Conservation (phyloP, 2,329 filamentous ascomycete species). For the Ascochyta koolunga region DNA sequence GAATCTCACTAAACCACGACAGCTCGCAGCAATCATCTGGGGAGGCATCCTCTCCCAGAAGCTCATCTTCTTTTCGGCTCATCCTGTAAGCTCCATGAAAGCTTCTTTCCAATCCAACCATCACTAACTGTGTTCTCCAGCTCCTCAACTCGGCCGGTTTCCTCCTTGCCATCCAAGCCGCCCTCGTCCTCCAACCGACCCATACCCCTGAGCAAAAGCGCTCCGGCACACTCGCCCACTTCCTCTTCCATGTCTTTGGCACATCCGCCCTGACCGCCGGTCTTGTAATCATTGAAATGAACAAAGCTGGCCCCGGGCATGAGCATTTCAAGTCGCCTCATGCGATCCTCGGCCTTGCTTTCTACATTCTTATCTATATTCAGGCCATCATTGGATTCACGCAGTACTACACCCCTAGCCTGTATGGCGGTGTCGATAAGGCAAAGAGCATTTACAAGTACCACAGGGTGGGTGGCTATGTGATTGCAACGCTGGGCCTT, state of each 20-base stretch:
- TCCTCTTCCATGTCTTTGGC: conserved; percentile 70
- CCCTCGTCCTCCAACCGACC: conserved; percentile 88
- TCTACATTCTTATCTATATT: conserved; percentile 70
- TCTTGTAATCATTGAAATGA: conserved; percentile 76
- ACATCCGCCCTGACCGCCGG: conserved; percentile 68
- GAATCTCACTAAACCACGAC: conserved; percentile 19
- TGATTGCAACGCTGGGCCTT: conserved; percentile 71
- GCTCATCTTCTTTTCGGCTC: conserved; percentile 83
- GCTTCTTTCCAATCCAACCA: background rate
- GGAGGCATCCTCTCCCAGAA: conserved; percentile 71
- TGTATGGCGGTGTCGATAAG: conserved; percentile 79
- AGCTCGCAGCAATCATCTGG: conserved; percentile 79
- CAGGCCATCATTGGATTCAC: conserved; percentile 83
- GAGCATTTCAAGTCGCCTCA: conserved; percentile 81
- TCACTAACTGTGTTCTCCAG: conserved; percentile 34
- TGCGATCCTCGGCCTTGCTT: conserved; percentile 79
- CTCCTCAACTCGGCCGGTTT: conserved; percentile 68
- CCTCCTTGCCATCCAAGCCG: conserved; percentile 76
- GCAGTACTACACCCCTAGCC: conserved; percentile 74
- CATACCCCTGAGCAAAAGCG: conserved; percentile 76
- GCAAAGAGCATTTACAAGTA: conserved; percentile 91
- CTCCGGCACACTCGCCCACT: conserved; percentile 68
- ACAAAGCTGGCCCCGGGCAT: conserved; percentile 74
- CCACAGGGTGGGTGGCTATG: conserved; percentile 79
- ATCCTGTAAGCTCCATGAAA: conserved; percentile 70